Percentiles rank a stretch among this genome's conserved stretches.
Evolutionary conservation across 805 yeast species (phyloP).

Genomic region (Pichia scutulata): DNA sequence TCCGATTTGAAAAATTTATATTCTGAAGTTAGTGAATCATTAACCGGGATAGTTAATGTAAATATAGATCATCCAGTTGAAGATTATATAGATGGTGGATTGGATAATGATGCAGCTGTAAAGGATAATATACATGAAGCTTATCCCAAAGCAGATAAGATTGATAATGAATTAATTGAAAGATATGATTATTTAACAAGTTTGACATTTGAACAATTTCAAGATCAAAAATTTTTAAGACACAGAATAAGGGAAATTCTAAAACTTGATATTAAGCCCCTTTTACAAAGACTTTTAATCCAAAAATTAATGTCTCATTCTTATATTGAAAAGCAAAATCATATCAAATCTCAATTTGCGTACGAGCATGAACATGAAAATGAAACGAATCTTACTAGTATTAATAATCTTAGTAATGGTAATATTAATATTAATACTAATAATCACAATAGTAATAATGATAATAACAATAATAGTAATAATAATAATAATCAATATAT

Average conservation of each 20-base stretch:
- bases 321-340: constrained; percentile 39
- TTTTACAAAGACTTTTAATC: constrained; percentile 42
- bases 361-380: neutral
- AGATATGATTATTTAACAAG: constrained; percentile 23
- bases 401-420: neutral
- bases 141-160: neutral
- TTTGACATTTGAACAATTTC: constrained; percentile 28
- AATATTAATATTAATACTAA: neutral
- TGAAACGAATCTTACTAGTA: too few relatives aligned
- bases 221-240: constrained; percentile 34
- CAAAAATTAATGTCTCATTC: constrained; percentile 67
- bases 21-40: constrained; percentile 23
- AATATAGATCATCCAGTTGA: constrained; percentile 45
- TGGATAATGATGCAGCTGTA: constrained; percentile 6
- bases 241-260: constrained; percentile 42
- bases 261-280: constrained; percentile 31
- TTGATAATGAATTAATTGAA: neutral
- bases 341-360: constrained; percentile 8
- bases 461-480: neutral
- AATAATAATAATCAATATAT: constrained; percentile 3
- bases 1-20: constrained; percentile 19
- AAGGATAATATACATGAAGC: neutral
- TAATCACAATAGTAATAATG: neutral
- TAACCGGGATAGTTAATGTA: constrained; percentile 37
- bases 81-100: constrained; percentile 27